A percentile compares a stretch with the other conserved stretches of the same genome.
These are phyloP conservation scores for Aureoboletus auriporus DNA, from an alignment of 768 basidiomycete species.

Conservation along the genomic window DNA sequence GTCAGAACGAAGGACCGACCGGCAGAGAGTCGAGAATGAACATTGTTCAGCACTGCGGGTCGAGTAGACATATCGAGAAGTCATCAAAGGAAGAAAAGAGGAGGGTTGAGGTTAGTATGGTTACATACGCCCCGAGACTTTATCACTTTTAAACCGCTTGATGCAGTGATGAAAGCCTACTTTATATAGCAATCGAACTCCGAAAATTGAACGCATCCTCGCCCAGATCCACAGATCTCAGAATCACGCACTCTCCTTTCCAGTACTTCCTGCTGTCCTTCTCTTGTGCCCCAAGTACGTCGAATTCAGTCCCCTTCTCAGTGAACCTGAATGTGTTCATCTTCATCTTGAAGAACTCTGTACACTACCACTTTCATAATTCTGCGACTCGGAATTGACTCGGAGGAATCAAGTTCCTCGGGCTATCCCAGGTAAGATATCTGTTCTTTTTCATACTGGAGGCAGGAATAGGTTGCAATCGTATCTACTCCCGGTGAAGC, in stretches of 20 bases:
- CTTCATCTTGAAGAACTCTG: neutral
- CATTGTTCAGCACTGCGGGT: too few relatives aligned
- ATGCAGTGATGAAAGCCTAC: too few relatives aligned
- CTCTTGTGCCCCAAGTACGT: neutral
- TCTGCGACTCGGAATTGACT: neutral
- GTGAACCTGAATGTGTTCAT: neutral
- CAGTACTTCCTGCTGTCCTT: neutral
- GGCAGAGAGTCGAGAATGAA: too few relatives aligned
- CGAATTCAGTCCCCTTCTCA: neutral
- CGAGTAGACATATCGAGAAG: too few relatives aligned
- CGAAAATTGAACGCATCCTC: too few relatives aligned
- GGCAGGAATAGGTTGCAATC: neutral
- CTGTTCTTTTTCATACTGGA: neutral
- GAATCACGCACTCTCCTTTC: neutral
- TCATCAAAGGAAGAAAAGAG: too few relatives aligned
- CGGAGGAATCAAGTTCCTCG: neutral
- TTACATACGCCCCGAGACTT: too few relatives aligned
- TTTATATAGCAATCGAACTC: too few relatives aligned
- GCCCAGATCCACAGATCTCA: too few relatives aligned
- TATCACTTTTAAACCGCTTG: too few relatives aligned
- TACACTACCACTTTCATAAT: neutral
- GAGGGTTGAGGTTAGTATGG: too few relatives aligned
- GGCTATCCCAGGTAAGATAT: constrained; percentile 9
- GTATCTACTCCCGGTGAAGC: neutral
- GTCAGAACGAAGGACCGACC: too few relatives aligned